Evolutionary conservation across 305 asterid genomes (phyloP).

Genomic region (Fraxinus velutina): DNA sequence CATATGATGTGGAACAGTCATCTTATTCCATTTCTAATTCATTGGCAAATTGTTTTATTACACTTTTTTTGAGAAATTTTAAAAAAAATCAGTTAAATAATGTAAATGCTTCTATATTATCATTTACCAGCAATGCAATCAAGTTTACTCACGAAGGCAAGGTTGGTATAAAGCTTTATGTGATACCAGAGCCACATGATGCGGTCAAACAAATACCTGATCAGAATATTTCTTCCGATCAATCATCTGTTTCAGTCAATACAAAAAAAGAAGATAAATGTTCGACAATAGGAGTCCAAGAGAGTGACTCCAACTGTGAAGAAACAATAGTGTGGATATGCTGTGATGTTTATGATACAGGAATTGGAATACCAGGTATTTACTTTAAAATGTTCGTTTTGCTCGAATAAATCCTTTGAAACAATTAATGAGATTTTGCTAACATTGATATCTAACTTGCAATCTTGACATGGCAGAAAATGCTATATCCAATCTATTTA

Average conservation of each 20-base stretch:
- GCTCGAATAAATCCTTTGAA: background rate
- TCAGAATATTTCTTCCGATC: constrained; percentile 31
- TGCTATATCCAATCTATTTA: constrained; percentile 69
- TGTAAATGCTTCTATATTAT: constrained; percentile 1
- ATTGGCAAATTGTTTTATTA: background rate
- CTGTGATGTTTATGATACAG: constrained; percentile 84
- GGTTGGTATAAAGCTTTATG: constrained; percentile 74
- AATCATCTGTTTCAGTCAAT: constrained; percentile 24
- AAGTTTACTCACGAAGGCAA: constrained; percentile 90
- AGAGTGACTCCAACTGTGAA: constrained; percentile 22
- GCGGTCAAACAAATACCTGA: constrained; percentile 32
- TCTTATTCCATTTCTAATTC: background rate
- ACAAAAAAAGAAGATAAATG: constrained; percentile 24
- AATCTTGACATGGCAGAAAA: constrained; percentile 44
- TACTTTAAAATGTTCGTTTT: background rate
- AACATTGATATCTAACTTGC: background rate
- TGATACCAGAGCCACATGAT: constrained; percentile 46
- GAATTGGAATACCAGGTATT: constrained; percentile 92
- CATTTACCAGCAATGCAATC: constrained; percentile 65
- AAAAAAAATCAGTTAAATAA: constrained; percentile 1
- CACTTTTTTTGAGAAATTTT: background rate
- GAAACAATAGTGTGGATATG: constrained; percentile 73
- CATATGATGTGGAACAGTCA: background rate
- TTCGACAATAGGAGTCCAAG: constrained; percentile 32
- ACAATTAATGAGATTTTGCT: background rate